Percentiles rank a stretch among this genome's conserved stretches.
These are phyloP conservation scores for Clavispora phyllophila DNA, from an alignment of 805 yeast genomes.

Conservation along the genomic window DNA sequence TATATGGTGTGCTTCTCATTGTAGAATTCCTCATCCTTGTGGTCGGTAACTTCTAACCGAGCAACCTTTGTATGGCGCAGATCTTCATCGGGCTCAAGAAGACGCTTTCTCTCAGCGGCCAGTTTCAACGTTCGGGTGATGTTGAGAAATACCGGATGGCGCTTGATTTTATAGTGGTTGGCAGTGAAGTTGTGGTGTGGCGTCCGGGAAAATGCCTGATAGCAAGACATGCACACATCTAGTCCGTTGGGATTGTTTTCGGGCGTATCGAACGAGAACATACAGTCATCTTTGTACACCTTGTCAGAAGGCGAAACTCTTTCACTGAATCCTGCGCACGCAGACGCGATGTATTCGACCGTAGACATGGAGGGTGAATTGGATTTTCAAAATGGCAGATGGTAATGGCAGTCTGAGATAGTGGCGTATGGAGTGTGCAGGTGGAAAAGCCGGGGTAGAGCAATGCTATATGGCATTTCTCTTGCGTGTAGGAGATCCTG, in stretches of 20 bases:
- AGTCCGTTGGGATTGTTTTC: slow-evolving; percentile 48
- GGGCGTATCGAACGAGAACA: slow-evolving; percentile 75
- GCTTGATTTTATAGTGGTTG: slow-evolving; percentile 48
- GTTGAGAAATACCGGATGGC: slow-evolving; percentile 57
- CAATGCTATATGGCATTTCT: neutral
- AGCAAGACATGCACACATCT: slow-evolving; percentile 72
- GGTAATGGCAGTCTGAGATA: neutral
- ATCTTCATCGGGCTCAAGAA: slow-evolving; percentile 17
- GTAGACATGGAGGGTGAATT: slow-evolving; percentile 3
- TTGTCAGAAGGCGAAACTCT: slow-evolving; percentile 20
- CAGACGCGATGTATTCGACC: slow-evolving; percentile 4
- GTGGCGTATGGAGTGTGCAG: neutral
- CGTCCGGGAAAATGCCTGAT: slow-evolving; percentile 59
- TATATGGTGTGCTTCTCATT: slow-evolving; percentile 42
- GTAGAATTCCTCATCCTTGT: slow-evolving; percentile 58
- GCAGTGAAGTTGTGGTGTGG: slow-evolving; percentile 44
- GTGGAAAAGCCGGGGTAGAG: neutral
- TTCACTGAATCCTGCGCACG: slow-evolving; percentile 15
- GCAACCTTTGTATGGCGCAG: slow-evolving; percentile 42
- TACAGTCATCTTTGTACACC: slow-evolving; percentile 85
- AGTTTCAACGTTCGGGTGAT: slow-evolving; percentile 50
- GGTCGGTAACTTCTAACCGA: slow-evolving; percentile 63
- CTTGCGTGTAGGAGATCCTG: too few species aligned
- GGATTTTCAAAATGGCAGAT: neutral
- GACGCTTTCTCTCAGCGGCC: slow-evolving; percentile 17